Percentiles rank a stretch among this genome's conserved stretches.
Evolutionary conservation across 306 rosid species (phyloP).

Genomic region (Begonia peltatifolia): DNA sequence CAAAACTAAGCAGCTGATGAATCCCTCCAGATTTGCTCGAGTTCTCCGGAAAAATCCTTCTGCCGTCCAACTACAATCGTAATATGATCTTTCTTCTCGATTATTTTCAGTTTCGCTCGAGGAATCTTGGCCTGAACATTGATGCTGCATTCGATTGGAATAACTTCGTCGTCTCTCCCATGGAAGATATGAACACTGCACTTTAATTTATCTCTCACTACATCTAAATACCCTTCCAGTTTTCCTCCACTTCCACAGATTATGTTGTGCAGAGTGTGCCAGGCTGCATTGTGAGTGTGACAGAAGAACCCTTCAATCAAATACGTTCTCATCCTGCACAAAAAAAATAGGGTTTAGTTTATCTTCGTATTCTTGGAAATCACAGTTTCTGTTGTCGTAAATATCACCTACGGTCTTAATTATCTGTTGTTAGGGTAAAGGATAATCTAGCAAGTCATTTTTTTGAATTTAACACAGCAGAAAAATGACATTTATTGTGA

Average conservation of each 20-base stretch:
- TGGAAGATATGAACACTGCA: slow-evolving; percentile 61
- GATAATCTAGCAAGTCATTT: too few species aligned
- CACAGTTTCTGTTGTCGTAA: too few species aligned
- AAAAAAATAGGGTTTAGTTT: too few species aligned
- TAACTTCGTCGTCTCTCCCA: slow-evolving; percentile 62
- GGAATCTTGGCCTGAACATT: slow-evolving; percentile 44
- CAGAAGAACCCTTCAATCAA: slow-evolving; percentile 86
- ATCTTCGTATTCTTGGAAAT: too few species aligned
- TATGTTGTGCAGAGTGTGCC: slow-evolving; percentile 95
- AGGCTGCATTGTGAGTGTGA: slow-evolving; percentile 94
- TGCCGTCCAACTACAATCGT: slow-evolving; percentile 85
- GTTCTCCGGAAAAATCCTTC: slow-evolving; percentile 51
- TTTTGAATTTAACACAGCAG: too few species aligned
- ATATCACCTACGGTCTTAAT: too few species aligned
- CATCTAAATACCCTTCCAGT: slow-evolving; percentile 46
- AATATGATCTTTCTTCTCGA: slow-evolving; percentile 71
- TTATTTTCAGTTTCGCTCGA: slow-evolving; percentile 44
- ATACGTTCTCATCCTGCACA: slow-evolving; percentile 46
- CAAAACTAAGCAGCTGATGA: slow-evolving; percentile 11
- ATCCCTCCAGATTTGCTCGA: slow-evolving; percentile 62
- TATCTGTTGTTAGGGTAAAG: too few species aligned
- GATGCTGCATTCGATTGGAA: slow-evolving; percentile 72
- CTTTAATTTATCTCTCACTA: slow-evolving; percentile 28
- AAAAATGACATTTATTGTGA: too few species aligned
- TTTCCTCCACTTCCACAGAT: slow-evolving; percentile 71